Percentiles rank a stretch among this genome's conserved stretches.
Evolutionary conservation across 495 filamentous ascomycete species (phyloP).

Genomic region (Penicillium argentinense): DNA sequence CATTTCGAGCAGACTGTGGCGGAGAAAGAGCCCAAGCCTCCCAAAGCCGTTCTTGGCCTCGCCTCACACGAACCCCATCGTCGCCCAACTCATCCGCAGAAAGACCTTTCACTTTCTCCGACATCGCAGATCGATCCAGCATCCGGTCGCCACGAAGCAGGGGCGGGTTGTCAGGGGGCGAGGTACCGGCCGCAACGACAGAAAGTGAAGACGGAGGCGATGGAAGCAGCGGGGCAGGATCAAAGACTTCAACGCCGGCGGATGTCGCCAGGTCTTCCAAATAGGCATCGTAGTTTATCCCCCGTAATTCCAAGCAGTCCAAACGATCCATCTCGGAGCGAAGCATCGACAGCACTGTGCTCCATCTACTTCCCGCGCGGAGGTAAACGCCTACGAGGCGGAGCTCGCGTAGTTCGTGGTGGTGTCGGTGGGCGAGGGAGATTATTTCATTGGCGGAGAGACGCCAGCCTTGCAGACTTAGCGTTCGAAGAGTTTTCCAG

Average conservation of each 20-base stretch:
- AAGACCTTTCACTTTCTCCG: slow-evolving; percentile 25
- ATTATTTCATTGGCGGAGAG: slow-evolving; percentile 61
- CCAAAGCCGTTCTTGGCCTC: slow-evolving; percentile 58
- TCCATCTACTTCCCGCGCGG: slow-evolving; percentile 58
- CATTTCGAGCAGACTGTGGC: slow-evolving; percentile 1
- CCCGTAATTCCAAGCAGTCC: slow-evolving; percentile 59
- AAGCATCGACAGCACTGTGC: slow-evolving; percentile 57
- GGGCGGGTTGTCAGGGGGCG: slow-evolving; percentile 1
- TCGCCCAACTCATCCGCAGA: slow-evolving; percentile 56
- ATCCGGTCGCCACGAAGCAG: slow-evolving; percentile 11
- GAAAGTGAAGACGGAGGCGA: slow-evolving; percentile 2
- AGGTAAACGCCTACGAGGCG: slow-evolving; percentile 59
- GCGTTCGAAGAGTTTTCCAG: slow-evolving; percentile 60
- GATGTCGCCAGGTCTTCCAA: slow-evolving; percentile 43
- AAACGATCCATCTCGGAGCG: slow-evolving; percentile 57
- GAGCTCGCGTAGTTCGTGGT: slow-evolving; percentile 54
- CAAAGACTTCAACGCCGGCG: slow-evolving; percentile 27
- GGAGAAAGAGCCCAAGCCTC: slow-evolving; percentile 61
- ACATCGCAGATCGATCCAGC: slow-evolving; percentile 20
- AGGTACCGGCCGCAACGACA: slow-evolving; percentile 16
- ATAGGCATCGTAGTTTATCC: slow-evolving; percentile 59
- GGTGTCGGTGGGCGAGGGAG: slow-evolving; percentile 54
- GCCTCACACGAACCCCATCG: slow-evolving; percentile 52
- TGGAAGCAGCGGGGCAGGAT: slow-evolving; percentile 2
- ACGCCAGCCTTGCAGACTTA: slow-evolving; percentile 67